phyloP scores from a whole-genome alignment of 208 protist genomes.

The Acanthamoeba sp. region DNA sequence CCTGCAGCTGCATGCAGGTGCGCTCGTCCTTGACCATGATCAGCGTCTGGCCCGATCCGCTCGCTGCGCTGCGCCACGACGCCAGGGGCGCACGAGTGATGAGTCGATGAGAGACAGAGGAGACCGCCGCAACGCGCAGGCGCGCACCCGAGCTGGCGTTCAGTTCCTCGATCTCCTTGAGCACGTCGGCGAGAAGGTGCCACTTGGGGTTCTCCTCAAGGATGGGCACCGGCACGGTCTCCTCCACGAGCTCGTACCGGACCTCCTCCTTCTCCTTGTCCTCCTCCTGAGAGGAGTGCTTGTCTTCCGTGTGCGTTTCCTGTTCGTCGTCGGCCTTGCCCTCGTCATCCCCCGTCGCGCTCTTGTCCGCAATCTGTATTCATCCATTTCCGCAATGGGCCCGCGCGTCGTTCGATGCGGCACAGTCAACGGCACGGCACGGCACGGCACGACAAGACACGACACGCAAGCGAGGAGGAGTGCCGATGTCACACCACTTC shows the following conservation, averaged over 20 bases:
- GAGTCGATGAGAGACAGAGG: neutral
- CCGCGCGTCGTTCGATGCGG: no score
- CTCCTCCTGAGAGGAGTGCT: neutral
- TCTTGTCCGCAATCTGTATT: neutral
- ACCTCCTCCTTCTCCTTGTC: neutral
- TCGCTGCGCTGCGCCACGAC: no score
- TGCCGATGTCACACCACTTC: neutral
- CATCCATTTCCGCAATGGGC: no score
- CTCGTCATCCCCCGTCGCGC: neutral
- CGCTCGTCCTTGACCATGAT: conserved; percentile 61
- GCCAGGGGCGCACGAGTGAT: neutral
- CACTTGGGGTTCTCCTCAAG: conserved; percentile 75
- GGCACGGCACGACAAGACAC: neutral
- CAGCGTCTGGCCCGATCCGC: conserved; percentile 29
- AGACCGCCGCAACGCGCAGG: neutral
- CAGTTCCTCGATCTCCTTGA: conserved; percentile 33
- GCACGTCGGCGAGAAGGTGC: conserved; percentile 57
- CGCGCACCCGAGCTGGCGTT: neutral
- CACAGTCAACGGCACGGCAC: neutral
- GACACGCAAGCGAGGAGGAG: no score
- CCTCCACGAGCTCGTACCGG: conserved; percentile 39
- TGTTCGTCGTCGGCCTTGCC: neutral
- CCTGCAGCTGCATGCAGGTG: conserved; percentile 70
- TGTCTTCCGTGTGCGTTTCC: neutral
- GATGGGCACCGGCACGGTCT: conserved; percentile 43